Evolutionary conservation across 108 stramenopile species (phyloP), one percentile per base, ranked within the genome.

Genomic region (Cyclotella atomus): DNA sequence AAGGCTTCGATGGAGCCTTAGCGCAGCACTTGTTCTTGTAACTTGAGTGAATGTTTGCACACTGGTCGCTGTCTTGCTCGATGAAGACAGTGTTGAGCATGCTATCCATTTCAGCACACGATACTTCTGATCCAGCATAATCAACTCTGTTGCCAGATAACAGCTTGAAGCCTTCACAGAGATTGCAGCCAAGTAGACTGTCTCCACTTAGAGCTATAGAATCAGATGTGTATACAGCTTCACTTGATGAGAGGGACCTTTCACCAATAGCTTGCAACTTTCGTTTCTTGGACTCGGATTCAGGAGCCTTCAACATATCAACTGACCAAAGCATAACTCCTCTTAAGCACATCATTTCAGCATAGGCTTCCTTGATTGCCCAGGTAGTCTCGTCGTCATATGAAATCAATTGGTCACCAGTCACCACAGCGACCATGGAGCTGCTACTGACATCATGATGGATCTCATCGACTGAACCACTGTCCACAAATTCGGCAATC

Each of bases 281-380:
- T 56, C 44, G 20, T 33, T 5, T 17, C 19, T 52, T 53, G 41
- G 68, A 45, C 34, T 30, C 33, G 0, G 68, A 34, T 50, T 65
- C 50, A 38, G 65, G 54, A 38, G 79, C 55, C 68, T 74, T 70
- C 41, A 81, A 64, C 82, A 83, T 83, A 52, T 83, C 82, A n/a
- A 79, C 50, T 19, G 82, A 83, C 82, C 82, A 83, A 17, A 78
- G 44, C 78, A 79, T 83, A n/a, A 66, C 68, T 30, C 82, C 82
- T 69, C 82, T 73, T 16, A 83, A 50, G 30, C 82, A 83, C 77
- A 75, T 79, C 77, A 79, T 79, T 53, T 79, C 77, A 27, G 82
- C 77, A 52, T 83, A 83, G 8, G 71, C 77, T 56, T 83, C 73
- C 36, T 83, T 83, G 59, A 79, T 75, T 27, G 77, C 65, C 73